Base-by-base conservation (phyloP, 2,329 filamentous ascomycete genomes). In the Atkinsonella hypoxylon region DNA sequence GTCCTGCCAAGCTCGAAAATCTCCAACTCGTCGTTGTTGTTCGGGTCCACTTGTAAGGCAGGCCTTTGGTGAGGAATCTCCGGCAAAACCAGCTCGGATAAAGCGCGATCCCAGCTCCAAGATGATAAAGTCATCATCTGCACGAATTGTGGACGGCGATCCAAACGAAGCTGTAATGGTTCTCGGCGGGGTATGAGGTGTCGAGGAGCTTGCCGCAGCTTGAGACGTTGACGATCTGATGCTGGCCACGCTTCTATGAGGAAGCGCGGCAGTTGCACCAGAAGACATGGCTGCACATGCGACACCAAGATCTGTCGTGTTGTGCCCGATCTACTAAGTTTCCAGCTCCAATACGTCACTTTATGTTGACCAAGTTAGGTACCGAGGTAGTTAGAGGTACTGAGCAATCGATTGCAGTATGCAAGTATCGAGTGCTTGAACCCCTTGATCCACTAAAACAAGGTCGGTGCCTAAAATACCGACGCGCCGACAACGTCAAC, bases 41-140 rank as follows among this genome's bases (percentile, higher is more conserved):
- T 90, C 84, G 0, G 87, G 88, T 0, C 82, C 81, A 64, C 89
- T 91, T 20, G 77, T 73, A 20, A 90, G 70, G 13, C 77, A 74
- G 1, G 75, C 78, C 64, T 91, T 94, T 57, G 89, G 89, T 3
- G 74, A 69, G 42, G 82, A 78, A 65, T 95, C 90, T 48, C 90
- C 90, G 6, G 90, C 87, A 62, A 96, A 93, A 0, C 93, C 93
- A 10, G 85, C 83, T 43, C 85, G 81, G 26, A 97, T 66, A 66
- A 82, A 85, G 20, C 91, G 80, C 10, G 87, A 79, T 1, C 89
- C 90, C 36, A 97, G 65, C 64, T 97, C 89, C 48, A 96, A 73
- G 41, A 98, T 77, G 5, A 95, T 68, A 7, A 84, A 74, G 57
- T 96, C 93, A 61, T 98, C 93, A 59, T 95, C 89, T 60, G 83